Conservation (phyloP, 495 filamentous ascomycete genomes). For the Talaromyces adpressus region DNA sequence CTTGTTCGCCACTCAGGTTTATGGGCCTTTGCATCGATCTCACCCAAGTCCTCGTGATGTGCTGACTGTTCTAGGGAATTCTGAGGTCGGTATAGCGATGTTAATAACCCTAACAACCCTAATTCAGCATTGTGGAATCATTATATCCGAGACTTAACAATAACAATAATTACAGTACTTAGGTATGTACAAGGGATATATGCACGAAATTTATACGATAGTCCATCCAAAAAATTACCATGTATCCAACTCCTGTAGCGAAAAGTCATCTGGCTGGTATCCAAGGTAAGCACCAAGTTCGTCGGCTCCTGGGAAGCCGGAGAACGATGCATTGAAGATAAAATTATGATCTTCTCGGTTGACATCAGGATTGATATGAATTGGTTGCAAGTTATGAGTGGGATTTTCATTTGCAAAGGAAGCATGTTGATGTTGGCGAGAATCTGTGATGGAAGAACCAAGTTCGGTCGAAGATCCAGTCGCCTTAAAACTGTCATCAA, state of each 20-base stretch:
- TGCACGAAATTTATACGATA: not conserved
- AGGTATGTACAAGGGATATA: not conserved
- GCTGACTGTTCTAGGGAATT: too few species aligned
- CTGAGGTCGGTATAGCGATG: too few species aligned
- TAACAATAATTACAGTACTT: not conserved
- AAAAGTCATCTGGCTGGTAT: not conserved
- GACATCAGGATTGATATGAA: not conserved
- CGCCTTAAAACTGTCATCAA: not conserved
- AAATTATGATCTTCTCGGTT: not conserved
- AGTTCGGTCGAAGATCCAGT: not conserved
- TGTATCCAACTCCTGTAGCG: not conserved
- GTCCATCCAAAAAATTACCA: not conserved
- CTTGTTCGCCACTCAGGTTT: too few species aligned
- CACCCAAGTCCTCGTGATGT: too few species aligned
- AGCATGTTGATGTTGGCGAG: not conserved
- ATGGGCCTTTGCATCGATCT: too few species aligned
- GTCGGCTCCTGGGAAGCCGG: not conserved
- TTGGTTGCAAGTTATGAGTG: not conserved
- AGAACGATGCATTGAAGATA: not conserved
- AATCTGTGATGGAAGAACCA: not conserved
- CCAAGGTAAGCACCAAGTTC: not conserved
- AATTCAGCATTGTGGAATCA: not conserved
- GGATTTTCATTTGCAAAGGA: not conserved
- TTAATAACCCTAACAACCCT: too few species aligned
- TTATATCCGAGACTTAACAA: not conserved